These are phyloP conservation scores for Cafeteria roenbergensis DNA, from an alignment of 108 stramenopile genomes.

Conservation along the genomic window DNA sequence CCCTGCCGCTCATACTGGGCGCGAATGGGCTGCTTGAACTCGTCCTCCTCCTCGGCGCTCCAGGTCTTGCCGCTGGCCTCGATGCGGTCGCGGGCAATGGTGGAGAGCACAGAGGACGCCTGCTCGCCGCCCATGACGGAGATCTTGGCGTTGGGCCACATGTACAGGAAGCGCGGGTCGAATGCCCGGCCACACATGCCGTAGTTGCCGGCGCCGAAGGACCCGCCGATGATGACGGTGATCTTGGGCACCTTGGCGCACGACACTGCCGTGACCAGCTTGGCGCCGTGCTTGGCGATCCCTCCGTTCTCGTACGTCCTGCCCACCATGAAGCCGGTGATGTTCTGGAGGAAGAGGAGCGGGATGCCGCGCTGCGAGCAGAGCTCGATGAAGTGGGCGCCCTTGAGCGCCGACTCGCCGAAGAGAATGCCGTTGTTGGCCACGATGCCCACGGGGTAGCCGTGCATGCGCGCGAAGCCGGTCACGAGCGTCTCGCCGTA, in stretches of 20 bases:
- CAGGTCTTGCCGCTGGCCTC: slow-evolving; percentile 55
- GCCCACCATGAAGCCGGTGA: slow-evolving; percentile 97
- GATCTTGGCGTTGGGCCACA: slow-evolving; percentile 92
- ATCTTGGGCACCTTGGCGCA: slow-evolving; percentile 87
- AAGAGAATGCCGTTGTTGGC: slow-evolving; percentile 95
- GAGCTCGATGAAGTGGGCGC: slow-evolving; percentile 86
- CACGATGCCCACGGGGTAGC: slow-evolving; percentile 77
- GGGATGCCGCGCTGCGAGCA: slow-evolving; percentile 89
- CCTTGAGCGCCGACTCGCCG: slow-evolving; percentile 75
- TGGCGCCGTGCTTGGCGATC: slow-evolving; percentile 83
- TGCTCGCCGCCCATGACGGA: slow-evolving; percentile 95
- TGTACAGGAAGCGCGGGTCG: slow-evolving; percentile 79
- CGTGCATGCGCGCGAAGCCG: slow-evolving; percentile 82
- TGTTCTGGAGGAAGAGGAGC: slow-evolving; percentile 87
- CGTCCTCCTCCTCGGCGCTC: slow-evolving; percentile 46
- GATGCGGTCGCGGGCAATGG: slow-evolving; percentile 66
- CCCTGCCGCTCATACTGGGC: slow-evolving; percentile 39
- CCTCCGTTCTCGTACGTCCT: slow-evolving; percentile 82
- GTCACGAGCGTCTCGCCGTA: slow-evolving; percentile 87
- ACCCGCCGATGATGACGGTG: slow-evolving; percentile 78
- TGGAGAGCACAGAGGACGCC: slow-evolving; percentile 82
- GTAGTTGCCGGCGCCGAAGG: slow-evolving; percentile 71
- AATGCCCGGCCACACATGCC: slow-evolving; percentile 94
- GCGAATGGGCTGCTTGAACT: slow-evolving; percentile 50
- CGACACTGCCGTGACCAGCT: slow-evolving; percentile 83